These are phyloP conservation scores for Diaporthe sp. DNA, from an alignment of 2,329 filamentous ascomycete species.

Conservation along the genomic window DNA sequence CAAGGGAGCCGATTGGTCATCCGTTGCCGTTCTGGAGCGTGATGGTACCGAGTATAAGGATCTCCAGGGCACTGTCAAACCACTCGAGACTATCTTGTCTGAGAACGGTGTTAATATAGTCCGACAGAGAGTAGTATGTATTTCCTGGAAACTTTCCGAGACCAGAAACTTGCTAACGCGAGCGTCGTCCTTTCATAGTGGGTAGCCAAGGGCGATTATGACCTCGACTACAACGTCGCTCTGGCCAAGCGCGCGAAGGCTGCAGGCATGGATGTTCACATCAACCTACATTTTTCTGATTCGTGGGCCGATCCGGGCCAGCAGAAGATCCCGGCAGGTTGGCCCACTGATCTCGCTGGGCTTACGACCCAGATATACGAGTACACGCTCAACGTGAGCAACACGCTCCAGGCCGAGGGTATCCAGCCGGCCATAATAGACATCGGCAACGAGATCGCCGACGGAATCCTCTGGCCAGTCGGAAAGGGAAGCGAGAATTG, in stretches of 20 bases:
- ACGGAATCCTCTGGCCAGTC: slow-evolving; percentile 75
- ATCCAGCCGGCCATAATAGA: slow-evolving; percentile 73
- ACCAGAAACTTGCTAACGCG: neutral
- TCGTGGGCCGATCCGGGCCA: slow-evolving; percentile 78
- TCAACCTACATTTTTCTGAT: slow-evolving; percentile 77
- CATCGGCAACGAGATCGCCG: slow-evolving; percentile 80
- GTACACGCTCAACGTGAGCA: slow-evolving; percentile 73
- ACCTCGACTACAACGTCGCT: slow-evolving; percentile 77
- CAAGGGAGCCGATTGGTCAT: slow-evolving; percentile 57
- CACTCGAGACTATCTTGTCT: slow-evolving; percentile 74
- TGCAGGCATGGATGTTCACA: slow-evolving; percentile 70
- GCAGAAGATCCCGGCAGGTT: slow-evolving; percentile 73
- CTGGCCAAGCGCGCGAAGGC: slow-evolving; percentile 74
- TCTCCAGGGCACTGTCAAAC: slow-evolving; percentile 61
- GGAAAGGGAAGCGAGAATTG: slow-evolving; percentile 67
- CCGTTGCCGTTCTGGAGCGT: slow-evolving; percentile 72
- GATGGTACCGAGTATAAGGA: slow-evolving; percentile 73
- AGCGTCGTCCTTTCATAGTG: neutral
- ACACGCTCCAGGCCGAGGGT: slow-evolving; percentile 68
- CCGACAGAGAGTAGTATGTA: slow-evolving; percentile 53
- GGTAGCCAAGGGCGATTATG: slow-evolving; percentile 58
- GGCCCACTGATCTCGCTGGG: slow-evolving; percentile 70
- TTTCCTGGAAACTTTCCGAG: fast-evolving
- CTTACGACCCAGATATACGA: slow-evolving; percentile 75
- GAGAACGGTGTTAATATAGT: slow-evolving; percentile 76